Conservation (phyloP, 2,329 filamentous ascomycete species). For the Cercospora beticola region DNA sequence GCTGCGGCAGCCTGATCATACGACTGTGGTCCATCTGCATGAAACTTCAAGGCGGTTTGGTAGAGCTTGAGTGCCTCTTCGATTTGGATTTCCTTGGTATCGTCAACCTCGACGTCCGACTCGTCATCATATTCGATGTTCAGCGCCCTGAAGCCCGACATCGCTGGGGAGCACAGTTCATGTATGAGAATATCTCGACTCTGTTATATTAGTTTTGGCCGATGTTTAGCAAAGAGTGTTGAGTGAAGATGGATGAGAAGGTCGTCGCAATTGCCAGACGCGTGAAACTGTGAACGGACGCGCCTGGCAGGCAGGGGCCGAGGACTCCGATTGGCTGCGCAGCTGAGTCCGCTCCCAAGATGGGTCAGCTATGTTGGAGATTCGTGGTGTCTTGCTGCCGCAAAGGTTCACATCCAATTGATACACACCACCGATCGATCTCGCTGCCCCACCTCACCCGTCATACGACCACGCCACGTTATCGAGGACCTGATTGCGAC, state of each 20-base stretch:
- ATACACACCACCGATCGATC: background rate
- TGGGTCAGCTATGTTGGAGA: constrained; percentile 8
- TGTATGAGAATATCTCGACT: background rate
- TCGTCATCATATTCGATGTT: constrained; percentile 94
- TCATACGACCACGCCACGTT: background rate
- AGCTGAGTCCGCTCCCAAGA: background rate
- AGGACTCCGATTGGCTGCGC: background rate
- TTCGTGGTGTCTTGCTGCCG: constrained; percentile 14
- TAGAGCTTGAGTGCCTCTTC: constrained; percentile 96
- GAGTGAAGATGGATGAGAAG: background rate
- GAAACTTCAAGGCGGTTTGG: constrained; percentile 84
- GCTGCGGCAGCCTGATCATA: constrained; percentile 76
- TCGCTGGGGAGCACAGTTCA: constrained; percentile 27
- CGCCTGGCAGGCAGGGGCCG: background rate
- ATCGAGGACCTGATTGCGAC: background rate
- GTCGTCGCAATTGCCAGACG: background rate
- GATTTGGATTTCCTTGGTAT: constrained; percentile 93
- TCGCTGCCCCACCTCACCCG: background rate
- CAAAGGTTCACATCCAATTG: background rate
- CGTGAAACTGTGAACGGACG: background rate
- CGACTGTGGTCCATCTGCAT: constrained; percentile 77
- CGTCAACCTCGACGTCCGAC: constrained; percentile 86
- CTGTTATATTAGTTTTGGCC: background rate
- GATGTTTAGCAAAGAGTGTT: background rate
- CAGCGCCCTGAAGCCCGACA: constrained; percentile 74